phyloP scores from a whole-genome alignment of 139 green algal species.

The Chlamydomonas sp. region DNA sequence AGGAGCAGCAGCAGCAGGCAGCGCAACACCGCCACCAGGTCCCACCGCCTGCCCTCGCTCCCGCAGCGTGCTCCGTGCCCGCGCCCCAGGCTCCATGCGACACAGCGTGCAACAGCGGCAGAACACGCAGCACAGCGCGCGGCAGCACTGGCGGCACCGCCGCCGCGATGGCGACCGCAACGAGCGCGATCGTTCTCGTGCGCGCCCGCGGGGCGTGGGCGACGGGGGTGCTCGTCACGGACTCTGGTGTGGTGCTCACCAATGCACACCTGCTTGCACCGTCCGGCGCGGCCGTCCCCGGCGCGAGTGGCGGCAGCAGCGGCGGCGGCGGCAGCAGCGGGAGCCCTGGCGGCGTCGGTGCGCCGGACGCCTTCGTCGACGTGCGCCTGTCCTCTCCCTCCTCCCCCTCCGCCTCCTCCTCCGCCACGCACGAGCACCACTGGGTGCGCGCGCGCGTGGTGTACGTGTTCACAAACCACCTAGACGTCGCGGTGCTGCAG shows the following conservation, averaged over 20 bases:
- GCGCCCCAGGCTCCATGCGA: not conserved
- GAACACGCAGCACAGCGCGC: not conserved
- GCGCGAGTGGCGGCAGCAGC: too few species aligned
- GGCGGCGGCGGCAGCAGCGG: not conserved
- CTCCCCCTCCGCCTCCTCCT: too few species aligned
- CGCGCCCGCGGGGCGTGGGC: conserved; percentile 43
- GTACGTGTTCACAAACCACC: conserved; percentile 38
- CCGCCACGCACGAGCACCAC: not conserved
- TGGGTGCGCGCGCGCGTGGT: conserved; percentile 23
- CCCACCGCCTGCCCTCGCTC: not conserved
- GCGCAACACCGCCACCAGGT: not conserved
- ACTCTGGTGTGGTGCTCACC: conserved; percentile 54
- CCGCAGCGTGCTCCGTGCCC: not conserved
- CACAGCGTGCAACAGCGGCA: not conserved
- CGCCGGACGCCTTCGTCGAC: conserved; percentile 1
- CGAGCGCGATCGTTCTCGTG: conserved; percentile 36
- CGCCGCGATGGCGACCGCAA: too few species aligned
- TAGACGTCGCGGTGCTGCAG: conserved; percentile 56
- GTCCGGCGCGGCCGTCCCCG: not conserved
- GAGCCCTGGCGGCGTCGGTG: not conserved
- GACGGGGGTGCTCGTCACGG: conserved; percentile 52
- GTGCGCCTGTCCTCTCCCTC: not conserved
- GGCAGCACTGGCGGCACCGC: too few species aligned
- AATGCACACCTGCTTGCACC: conserved; percentile 68
- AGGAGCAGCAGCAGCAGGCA: conserved; percentile 13